Conservation (phyloP, 768 basidiomycete genomes). For the Serendipita indica region DNA sequence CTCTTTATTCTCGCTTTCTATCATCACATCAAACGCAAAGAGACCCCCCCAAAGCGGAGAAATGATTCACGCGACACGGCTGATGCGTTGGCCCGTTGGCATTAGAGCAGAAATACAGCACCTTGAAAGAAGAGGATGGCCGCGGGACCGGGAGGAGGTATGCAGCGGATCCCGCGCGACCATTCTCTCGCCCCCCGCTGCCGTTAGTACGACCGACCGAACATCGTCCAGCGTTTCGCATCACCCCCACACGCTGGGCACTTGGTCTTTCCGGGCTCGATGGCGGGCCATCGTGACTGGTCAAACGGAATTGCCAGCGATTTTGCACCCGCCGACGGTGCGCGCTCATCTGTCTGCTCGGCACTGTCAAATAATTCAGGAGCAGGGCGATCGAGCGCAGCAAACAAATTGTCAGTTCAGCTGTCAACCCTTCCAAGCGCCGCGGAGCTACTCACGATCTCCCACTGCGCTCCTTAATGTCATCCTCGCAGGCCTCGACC, state of each 20-base stretch:
- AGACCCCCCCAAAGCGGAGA: background rate
- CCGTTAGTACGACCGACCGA: slow-evolving; percentile 66
- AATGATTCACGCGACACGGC: background rate
- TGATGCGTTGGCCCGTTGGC: background rate
- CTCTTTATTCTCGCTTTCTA: too few species aligned
- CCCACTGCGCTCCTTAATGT: slow-evolving; percentile 90
- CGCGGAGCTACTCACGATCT: slow-evolving; percentile 44
- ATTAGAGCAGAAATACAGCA: background rate
- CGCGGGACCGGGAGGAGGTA: too few species aligned
- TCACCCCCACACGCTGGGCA: slow-evolving; percentile 79
- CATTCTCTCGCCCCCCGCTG: too few species aligned
- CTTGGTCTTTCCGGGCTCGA: slow-evolving; percentile 72
- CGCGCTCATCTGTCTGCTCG: slow-evolving; percentile 83
- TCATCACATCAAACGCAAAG: too few species aligned
- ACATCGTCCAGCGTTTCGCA: slow-evolving; percentile 94
- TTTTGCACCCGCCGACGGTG: slow-evolving; percentile 95
- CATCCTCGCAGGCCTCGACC: slow-evolving; percentile 81
- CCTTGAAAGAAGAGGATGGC: too few species aligned
- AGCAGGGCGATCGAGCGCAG: slow-evolving; percentile 10
- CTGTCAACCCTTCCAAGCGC: background rate
- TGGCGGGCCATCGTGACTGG: slow-evolving; percentile 64
- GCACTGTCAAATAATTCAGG: slow-evolving; percentile 31
- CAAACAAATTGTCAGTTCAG: background rate
- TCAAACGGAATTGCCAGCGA: slow-evolving; percentile 94
- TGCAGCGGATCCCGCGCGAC: too few species aligned